phyloP scores from a whole-genome alignment of 805 yeast species.

The Wickerhamiella vanderwaltii region DNA sequence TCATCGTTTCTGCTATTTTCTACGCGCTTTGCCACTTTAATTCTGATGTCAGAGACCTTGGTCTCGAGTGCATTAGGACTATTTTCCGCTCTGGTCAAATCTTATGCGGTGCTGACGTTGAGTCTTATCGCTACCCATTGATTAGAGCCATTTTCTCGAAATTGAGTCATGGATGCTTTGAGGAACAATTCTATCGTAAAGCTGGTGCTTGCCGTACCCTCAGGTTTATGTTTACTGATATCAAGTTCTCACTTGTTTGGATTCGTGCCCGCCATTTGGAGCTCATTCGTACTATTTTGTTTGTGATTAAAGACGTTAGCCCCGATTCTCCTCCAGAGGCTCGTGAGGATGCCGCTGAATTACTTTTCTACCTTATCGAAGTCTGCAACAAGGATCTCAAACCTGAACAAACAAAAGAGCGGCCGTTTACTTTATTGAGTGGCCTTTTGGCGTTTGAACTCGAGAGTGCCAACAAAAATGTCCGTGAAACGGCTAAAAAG shows the following conservation, averaged over 20 bases:
- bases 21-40: slow-evolving; percentile 72
- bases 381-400: slow-evolving; percentile 54
- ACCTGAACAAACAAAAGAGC: slow-evolving; percentile 50
- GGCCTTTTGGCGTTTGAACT: slow-evolving; percentile 88
- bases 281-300: slow-evolving; percentile 72
- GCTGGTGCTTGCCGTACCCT: slow-evolving; percentile 84
- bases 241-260: slow-evolving; percentile 58
- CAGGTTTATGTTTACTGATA: slow-evolving; percentile 54
- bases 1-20: slow-evolving; percentile 61
- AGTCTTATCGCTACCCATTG: slow-evolving; percentile 58
- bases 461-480: slow-evolving; percentile 75
- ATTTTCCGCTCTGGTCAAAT: slow-evolving; percentile 50
- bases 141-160: slow-evolving; percentile 65
- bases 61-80: slow-evolving; percentile 49
- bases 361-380: slow-evolving; percentile 51
- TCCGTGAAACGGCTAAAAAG: slow-evolving; percentile 68
- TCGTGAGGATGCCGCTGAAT: slow-evolving; percentile 52
- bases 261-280: slow-evolving; percentile 71
- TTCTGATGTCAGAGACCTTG: slow-evolving; percentile 56
- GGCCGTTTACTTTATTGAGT: slow-evolving; percentile 66
- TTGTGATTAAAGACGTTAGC: slow-evolving; percentile 82
- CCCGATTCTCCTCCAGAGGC: slow-evolving; percentile 77
- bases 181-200: slow-evolving; percentile 73
- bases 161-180: slow-evolving; percentile 84
- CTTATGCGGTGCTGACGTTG: slow-evolving; percentile 55